Conservation (phyloP, 78 protist genomes). For the slime mould (Dictyostelium discoideum) region DNA sequence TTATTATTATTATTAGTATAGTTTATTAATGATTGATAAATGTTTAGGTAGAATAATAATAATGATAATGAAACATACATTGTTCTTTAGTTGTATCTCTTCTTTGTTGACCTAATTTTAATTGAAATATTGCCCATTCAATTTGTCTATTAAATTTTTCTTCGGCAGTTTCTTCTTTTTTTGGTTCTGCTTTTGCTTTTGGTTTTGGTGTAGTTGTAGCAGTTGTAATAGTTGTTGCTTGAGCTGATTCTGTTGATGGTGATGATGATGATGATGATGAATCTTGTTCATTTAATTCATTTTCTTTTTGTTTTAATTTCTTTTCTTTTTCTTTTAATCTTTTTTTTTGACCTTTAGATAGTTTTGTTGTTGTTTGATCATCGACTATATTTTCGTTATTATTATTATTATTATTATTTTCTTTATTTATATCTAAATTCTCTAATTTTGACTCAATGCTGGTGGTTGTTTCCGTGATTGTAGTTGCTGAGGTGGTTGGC, state of each 20-base stretch:
- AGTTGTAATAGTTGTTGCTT: neutral
- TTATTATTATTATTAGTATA: neutral
- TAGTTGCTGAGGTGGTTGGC: neutral
- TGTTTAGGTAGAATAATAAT: no score
- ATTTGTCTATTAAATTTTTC: constrained; percentile 39
- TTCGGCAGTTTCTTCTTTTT: constrained; percentile 6
- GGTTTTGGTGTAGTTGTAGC: neutral
- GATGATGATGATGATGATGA: neutral
- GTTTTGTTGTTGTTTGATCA: neutral
- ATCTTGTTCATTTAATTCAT: neutral
- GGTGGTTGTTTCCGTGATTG: neutral
- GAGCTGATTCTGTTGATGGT: neutral
- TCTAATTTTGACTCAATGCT: neutral
- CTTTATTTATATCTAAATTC: neutral
- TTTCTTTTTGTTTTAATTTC: constrained; percentile 14
- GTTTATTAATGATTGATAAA: no score
- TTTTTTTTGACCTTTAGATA: constrained; percentile 38
- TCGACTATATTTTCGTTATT: neutral
- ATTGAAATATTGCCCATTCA: constrained; percentile 61
- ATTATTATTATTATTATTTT: no score
- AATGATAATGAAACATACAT: neutral
- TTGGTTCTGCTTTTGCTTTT: neutral
- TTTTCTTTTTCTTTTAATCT: constrained; percentile 65
- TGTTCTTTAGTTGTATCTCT: constrained; percentile 47
- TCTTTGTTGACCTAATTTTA: constrained; percentile 60